Base-by-base conservation (phyloP, 192 early-diverging fungal genomes). In the Coemansia sp. region DNA sequence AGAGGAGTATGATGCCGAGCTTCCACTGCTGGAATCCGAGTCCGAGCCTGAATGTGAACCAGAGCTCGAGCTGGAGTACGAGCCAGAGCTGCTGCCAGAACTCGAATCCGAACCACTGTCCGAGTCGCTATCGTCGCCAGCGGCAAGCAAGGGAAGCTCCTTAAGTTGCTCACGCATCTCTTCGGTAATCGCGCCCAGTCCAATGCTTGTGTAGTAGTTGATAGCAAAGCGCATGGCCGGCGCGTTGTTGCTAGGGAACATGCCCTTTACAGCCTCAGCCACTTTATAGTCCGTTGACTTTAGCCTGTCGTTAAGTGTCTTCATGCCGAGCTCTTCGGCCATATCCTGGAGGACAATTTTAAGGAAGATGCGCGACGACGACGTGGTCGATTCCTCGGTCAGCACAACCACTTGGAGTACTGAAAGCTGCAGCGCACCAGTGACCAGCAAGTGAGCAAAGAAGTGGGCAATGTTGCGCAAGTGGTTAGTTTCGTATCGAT, bases 171-270 rank as follows among this genome's bases (percentile, higher is more conserved):
- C 95, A 70, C 97, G 90, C 70, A 99, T 85, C 19, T 96, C 95
- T 32, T 95, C 95, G 1, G 96, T 98, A 52, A 99, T 74, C 2
- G 89, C 92, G 70, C 96, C 97, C 32, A 99, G 75, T 19, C 91
- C 94, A 74, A 99, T 96, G 72, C 89, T 92, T 0, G 95, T 97
- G 68, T 94, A 99, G 76, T 96, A 99, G 75, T 99, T 99, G 87
- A 99, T 98, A 11, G 97, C 95, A 78, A 98, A 98, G 46, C 96
- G 90, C 13, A 91, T 94, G 62, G 93, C 87, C 62, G 89, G 88
- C 47, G 94, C 93, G 70, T 91, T 92, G 70, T 94, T 92, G 55
- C 86, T 94, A 13, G 95, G 96, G 74, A 99, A 99, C 73, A 98
- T 76, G 32, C 95, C 96, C 16, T 85, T 82, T 68, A 95, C 90